Percentiles rank a stretch among this genome's conserved stretches.
Evolutionary conservation across 2,329 filamentous ascomycete genomes (phyloP).

Genomic region (Nannizziopsis arthrosporioides): DNA sequence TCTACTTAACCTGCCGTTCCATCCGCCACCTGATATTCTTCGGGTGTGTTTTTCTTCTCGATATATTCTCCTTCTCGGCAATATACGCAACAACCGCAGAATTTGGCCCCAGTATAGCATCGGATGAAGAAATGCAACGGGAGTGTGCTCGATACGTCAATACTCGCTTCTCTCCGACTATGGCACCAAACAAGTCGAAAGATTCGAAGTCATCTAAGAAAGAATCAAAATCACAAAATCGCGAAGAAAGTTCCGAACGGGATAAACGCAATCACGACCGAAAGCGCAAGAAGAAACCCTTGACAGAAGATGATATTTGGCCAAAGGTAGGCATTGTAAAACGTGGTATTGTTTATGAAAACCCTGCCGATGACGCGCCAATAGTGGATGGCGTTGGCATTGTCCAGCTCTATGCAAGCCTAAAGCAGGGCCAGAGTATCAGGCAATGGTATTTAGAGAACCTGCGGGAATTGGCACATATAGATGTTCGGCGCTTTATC

Average conservation of each 20-base stretch:
- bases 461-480: constrained; percentile 56
- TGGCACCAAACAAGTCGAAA: constrained; percentile 16
- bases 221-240: neutral
- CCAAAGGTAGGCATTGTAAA: constrained; percentile 29
- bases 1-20: constrained; percentile 73
- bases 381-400: constrained; percentile 42
- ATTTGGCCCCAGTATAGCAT: constrained; percentile 62
- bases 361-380: constrained; percentile 2
- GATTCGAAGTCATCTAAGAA: neutral
- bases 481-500: constrained; percentile 83
- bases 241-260: neutral
- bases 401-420: constrained; percentile 72
- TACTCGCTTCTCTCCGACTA: constrained; percentile 33
- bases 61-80: constrained; percentile 87
- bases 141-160: constrained; percentile 83
- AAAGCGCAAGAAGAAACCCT: constrained; percentile 9
- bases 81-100: constrained; percentile 77
- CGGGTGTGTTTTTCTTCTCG: constrained; percentile 75
- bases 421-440: constrained; percentile 71
- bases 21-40: constrained; percentile 88
- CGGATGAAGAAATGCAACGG: constrained; percentile 65
- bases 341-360: constrained; percentile 8
- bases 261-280: constrained; percentile 5
- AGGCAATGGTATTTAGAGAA: constrained; percentile 77
- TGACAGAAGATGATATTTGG: constrained; percentile 33